Percentiles rank a stretch among this genome's conserved stretches.
Evolutionary conservation across 164 flowering plant genomes (phyloP).

Genomic region (Magnolia kwangsiensis): DNA sequence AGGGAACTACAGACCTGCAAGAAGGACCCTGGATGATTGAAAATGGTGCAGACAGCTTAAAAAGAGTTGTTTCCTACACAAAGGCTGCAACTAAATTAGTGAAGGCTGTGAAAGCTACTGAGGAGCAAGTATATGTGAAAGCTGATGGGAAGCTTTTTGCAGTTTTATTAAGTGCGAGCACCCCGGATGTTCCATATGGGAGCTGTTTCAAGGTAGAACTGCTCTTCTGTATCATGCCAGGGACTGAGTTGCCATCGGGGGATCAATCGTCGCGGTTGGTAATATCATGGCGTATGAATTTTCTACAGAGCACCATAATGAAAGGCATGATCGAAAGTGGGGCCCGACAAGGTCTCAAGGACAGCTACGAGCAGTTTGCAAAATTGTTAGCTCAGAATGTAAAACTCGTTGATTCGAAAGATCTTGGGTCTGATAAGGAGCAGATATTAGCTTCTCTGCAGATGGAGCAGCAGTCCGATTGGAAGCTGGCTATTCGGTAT

Average conservation of each 20-base stretch:
- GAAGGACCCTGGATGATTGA: constrained; percentile 74
- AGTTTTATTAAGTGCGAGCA: constrained; percentile 61
- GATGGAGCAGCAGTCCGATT: constrained; percentile 65
- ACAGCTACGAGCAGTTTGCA: constrained; percentile 59
- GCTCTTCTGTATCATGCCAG: constrained; percentile 76
- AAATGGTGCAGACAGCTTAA: constrained; percentile 49
- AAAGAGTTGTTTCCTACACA: constrained; percentile 57
- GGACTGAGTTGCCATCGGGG: constrained; percentile 79
- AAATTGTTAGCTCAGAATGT: constrained; percentile 49
- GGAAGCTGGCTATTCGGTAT: constrained; percentile 76
- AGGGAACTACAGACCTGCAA: constrained; percentile 69
- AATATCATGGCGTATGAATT: constrained; percentile 88
- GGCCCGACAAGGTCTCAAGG: constrained; percentile 80
- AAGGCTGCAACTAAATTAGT: constrained; percentile 68
- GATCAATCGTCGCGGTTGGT: constrained; percentile 69
- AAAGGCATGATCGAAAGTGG: constrained; percentile 93
- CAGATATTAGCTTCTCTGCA: constrained; percentile 78
- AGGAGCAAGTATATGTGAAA: constrained; percentile 78
- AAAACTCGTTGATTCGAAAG: constrained; percentile 58
- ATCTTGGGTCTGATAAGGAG: constrained; percentile 60
- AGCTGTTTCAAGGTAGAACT: constrained; percentile 64
- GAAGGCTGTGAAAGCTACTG: constrained; percentile 80
- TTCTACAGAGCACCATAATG: constrained; percentile 92
- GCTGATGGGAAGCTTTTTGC: constrained; percentile 81
- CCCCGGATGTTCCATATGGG: constrained; percentile 89